These are phyloP conservation scores for Hanseniaspora nectarophila DNA, from an alignment of 805 yeast genomes.

Conservation along the genomic window DNA sequence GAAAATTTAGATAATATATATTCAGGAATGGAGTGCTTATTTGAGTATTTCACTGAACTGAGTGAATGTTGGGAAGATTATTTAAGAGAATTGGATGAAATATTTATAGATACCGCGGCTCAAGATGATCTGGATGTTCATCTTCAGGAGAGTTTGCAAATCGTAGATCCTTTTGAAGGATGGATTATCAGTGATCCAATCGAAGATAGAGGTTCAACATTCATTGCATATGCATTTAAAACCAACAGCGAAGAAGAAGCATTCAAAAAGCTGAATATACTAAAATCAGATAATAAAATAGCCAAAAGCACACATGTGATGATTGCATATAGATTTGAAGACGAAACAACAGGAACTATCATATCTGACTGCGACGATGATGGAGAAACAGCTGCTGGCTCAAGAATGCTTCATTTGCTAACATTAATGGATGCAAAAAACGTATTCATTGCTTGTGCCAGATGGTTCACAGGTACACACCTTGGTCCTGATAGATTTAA, in stretches of 20 bases:
- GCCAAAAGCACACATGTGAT: constrained; percentile 66
- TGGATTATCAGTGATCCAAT: constrained; percentile 75
- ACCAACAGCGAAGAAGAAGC: constrained; percentile 64
- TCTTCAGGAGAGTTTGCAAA: constrained; percentile 18
- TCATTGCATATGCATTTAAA: constrained; percentile 59
- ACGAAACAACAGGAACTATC: constrained; percentile 35
- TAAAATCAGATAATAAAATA: constrained; percentile 56
- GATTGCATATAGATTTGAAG: constrained; percentile 70
- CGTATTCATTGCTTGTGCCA: constrained; percentile 64
- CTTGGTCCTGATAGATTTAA: constrained; percentile 90
- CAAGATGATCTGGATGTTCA: background rate
- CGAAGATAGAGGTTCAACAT: constrained; percentile 72
- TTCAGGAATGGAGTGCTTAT: constrained; percentile 61
- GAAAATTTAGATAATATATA: constrained; percentile 45
- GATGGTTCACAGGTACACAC: constrained; percentile 91
- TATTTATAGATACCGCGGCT: constrained; percentile 5
- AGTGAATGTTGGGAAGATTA: constrained; percentile 37
- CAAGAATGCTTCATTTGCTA: constrained; percentile 65
- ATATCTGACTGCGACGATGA: constrained; percentile 90
- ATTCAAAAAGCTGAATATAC: constrained; percentile 34
- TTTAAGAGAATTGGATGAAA: constrained; percentile 25
- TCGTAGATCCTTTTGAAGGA: constrained; percentile 40
- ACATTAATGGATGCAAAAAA: constrained; percentile 73
- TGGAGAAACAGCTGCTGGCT: constrained; percentile 95
- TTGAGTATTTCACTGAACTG: constrained; percentile 61